Evolutionary conservation across 495 filamentous ascomycete species (phyloP), one percentile per base, ranked within the genome.

Genomic region (Zalerion maritima): DNA sequence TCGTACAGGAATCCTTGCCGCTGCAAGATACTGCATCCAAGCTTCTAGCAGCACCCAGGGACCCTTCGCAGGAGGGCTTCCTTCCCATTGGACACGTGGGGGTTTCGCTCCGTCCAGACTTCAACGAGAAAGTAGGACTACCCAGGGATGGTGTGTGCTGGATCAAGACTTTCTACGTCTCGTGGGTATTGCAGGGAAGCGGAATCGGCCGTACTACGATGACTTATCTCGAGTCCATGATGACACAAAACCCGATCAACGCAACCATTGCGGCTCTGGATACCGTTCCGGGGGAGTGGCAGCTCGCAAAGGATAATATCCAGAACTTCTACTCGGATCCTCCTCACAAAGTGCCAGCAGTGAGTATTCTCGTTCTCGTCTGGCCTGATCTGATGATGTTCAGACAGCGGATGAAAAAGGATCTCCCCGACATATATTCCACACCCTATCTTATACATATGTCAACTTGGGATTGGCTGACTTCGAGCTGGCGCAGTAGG

Each of bases 41-140:
- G 8, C 16, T 56, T 14, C 42, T 41, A 25, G 43, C 44, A 13
- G 41, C 43, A 18, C 34, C 37, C 23, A 34, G 55, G 17, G 32
- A 42, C 18, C 44, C 51, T 21, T 39, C 44, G 4, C 21, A 26
- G 13, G 34, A 27, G 23, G 21, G 34, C 14, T 58, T 58, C 42
- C 34, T 45, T 9, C 55, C 57, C n/a, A 38, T 58, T 28, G 55
- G 57, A 9, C 55, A 58, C 32, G 49, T 58, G 11, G 54, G 49
- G 5, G 27, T 60, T 4, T 43, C 50, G 7, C 28, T 46, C 12
- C 22, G 31, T 13, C 38, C 43, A 6, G 33, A 50, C 10, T 37
- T 45, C 18, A 45, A 51, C 24, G 29, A 34, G 19, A 32, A 40
- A 31, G 24, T 46, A 3, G 41, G 34, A 4, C 38, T 43, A 18